Base-by-base conservation (phyloP, 179 eudicot genomes). In the Patellifolia procumbens region DNA sequence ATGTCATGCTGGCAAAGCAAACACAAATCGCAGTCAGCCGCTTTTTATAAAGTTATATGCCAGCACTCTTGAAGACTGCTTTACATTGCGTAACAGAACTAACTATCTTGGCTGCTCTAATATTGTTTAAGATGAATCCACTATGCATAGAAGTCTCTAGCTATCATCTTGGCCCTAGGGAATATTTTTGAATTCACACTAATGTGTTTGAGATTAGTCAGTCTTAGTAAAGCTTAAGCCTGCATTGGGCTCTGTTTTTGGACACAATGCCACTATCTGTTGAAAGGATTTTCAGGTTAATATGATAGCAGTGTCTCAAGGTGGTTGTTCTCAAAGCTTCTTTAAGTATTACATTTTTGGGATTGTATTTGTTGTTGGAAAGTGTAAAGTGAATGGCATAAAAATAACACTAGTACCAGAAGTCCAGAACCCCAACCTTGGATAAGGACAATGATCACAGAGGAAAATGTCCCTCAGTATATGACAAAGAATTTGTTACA, bases 1-100 rank as follows among this genome's bases (percentile, higher is more conserved):
- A 80, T 70, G 61, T 80, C 87, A 85, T 80, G 76, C 87, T 85
- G 87, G 73, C 78, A 79, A 72, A 66, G 17, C 31, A 75, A 29
- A 43, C 17, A 58, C 66, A 22, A 74, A 56, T 4, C 32, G 46
- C 34, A 13, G 26, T 78, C 77, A 78, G 74, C 65, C 32, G 39
- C 45, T 42, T 13, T 19, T 22, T 29, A 29, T 52, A 52, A 39
- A 67, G 28, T 31, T 28, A 3, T 43, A 43, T 12, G 16, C 45
- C 32, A 29, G 10, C 63, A 17, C 43, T 49, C 52, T 0, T 32
- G 20, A 68, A 53, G 46, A 53, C 7, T 31, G n/a, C 49, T 73
- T 35, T 34, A 49, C 22, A 28, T 16, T 46, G 22, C 10, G 28
- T 28, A 26, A 26, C 43, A 8, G 45, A 34, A 34, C 28, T n/a